A percentile compares a stretch with the other conserved stretches of the same genome.
Conservation (phyloP, 768 basidiomycete genomes). For the Cystofilobasidium capitatum region DNA sequence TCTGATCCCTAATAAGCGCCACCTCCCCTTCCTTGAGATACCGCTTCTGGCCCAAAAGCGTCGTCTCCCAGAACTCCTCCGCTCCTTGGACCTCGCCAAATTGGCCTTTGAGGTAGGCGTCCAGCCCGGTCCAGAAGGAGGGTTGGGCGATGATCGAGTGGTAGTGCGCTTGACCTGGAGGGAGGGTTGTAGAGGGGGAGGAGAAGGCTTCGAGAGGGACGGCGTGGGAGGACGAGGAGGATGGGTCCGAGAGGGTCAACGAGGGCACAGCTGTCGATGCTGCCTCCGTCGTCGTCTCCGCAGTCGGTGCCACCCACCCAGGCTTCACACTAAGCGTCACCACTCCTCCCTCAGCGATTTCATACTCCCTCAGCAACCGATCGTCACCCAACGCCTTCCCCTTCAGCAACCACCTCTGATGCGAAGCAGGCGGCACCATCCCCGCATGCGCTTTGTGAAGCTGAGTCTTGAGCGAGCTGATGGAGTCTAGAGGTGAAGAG, state of each 20-base stretch:
- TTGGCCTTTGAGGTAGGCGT: conserved; percentile 57
- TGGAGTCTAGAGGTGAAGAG: conserved; percentile 64
- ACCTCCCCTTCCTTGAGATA: conserved; percentile 73
- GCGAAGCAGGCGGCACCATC: conserved; percentile 58
- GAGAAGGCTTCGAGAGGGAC: conserved; percentile 53
- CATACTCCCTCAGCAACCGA: conserved; percentile 86
- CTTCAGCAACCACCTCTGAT: conserved; percentile 79
- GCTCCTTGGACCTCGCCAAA: conserved; percentile 58
- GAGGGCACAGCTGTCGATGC: conserved; percentile 1
- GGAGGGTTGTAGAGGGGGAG: conserved; percentile 39
- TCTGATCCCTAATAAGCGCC: conserved; percentile 79
- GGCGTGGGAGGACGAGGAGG: conserved; percentile 64
- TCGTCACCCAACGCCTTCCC: conserved; percentile 85
- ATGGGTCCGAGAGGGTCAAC: conserved; percentile 26
- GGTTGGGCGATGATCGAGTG: conserved; percentile 64
- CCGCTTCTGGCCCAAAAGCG: conserved; percentile 70
- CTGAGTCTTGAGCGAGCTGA: conserved; percentile 65
- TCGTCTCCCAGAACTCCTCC: conserved; percentile 70
- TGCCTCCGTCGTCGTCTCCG: not conserved
- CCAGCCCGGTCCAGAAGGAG: conserved; percentile 65
- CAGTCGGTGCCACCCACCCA: conserved; percentile 49
- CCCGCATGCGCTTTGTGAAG: conserved; percentile 51
- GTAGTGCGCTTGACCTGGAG: conserved; percentile 37
- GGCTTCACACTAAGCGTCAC: conserved; percentile 78
- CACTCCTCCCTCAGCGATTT: conserved; percentile 53